These are phyloP conservation scores for Lablab purpureus DNA, from an alignment of 306 rosid genomes.

Conservation along the genomic window DNA sequence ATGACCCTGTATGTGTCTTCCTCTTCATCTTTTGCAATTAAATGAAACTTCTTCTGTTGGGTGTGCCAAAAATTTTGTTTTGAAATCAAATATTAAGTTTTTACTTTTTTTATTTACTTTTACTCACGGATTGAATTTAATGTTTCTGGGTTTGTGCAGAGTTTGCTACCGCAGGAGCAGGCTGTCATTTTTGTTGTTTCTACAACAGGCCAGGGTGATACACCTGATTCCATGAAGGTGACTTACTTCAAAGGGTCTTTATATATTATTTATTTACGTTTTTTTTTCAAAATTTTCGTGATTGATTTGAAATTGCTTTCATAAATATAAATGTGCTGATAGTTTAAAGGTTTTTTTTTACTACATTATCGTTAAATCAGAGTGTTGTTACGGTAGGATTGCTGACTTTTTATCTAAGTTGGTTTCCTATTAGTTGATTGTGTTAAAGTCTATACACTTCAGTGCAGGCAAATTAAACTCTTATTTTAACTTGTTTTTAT, in stretches of 20 bases:
- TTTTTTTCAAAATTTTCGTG: not conserved
- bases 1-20: constrained; percentile 63
- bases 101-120: not conserved
- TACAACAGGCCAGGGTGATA: constrained; percentile 96
- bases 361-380: not conserved
- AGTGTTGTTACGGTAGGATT: not conserved
- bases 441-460: not conserved
- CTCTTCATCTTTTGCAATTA: not conserved
- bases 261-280: not conserved
- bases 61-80: constrained; percentile 6
- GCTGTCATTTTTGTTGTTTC: constrained; percentile 89
- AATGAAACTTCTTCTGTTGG: constrained; percentile 17
- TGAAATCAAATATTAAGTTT: not conserved
- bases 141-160: constrained; percentile 53
- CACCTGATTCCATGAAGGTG: constrained; percentile 95
- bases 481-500: constrained; percentile 4
- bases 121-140: constrained; percentile 10
- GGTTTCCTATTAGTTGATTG: not conserved
- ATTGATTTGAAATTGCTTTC: constrained; percentile 10
- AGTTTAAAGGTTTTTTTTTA: not conserved
- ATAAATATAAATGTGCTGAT: not conserved
- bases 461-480: not conserved
- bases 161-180: constrained; percentile 62
- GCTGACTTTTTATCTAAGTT: not conserved
- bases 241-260: not conserved